These are phyloP conservation scores for Nitzschia palea DNA, from an alignment of 108 stramenopile genomes.

Conservation along the genomic window DNA sequence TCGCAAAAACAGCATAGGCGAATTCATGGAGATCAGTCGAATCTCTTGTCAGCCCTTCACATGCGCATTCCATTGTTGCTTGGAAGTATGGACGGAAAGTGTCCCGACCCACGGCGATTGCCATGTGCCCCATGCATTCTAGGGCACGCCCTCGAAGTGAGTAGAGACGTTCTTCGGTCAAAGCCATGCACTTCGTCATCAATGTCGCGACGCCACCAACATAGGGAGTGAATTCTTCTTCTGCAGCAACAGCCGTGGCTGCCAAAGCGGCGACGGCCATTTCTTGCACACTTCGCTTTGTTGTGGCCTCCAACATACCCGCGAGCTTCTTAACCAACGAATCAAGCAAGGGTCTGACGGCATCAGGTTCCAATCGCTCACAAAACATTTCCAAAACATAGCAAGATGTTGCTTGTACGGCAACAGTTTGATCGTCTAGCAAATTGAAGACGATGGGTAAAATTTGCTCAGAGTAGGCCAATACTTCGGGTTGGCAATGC, in stretches of 20 bases:
- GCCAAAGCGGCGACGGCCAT: conserved; percentile 97
- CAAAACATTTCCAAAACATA: conserved; percentile 99
- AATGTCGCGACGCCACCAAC: conserved; percentile 80
- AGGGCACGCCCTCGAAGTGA: conserved; percentile 92
- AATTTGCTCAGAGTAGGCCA: conserved; percentile 87
- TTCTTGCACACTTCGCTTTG: conserved; percentile 92
- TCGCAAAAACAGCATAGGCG: conserved; percentile 95
- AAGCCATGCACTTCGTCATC: conserved; percentile 81
- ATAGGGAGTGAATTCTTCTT: conserved; percentile 95
- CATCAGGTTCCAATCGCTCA: conserved; percentile 93
- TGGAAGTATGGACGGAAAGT: conserved; percentile 94
- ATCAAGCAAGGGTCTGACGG: conserved; percentile 88
- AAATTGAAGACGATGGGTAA: conserved; percentile 93
- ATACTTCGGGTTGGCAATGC: conserved; percentile 97
- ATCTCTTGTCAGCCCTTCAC: conserved; percentile 82
- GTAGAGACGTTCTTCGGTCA: conserved; percentile 78
- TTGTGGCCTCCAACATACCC: conserved; percentile 87
- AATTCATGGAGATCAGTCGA: conserved; percentile 94
- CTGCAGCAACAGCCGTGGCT: conserved; percentile 95
- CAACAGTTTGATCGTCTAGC: conserved; percentile 86
- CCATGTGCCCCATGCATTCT: conserved; percentile 99
- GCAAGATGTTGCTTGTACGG: conserved; percentile 92
- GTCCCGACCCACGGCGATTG: conserved; percentile 93
- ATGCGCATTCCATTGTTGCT: conserved; percentile 88
- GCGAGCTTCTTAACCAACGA: conserved; percentile 90